These are phyloP conservation scores for Leccinellum albellum DNA, from an alignment of 768 basidiomycete species.

Conservation along the genomic window DNA sequence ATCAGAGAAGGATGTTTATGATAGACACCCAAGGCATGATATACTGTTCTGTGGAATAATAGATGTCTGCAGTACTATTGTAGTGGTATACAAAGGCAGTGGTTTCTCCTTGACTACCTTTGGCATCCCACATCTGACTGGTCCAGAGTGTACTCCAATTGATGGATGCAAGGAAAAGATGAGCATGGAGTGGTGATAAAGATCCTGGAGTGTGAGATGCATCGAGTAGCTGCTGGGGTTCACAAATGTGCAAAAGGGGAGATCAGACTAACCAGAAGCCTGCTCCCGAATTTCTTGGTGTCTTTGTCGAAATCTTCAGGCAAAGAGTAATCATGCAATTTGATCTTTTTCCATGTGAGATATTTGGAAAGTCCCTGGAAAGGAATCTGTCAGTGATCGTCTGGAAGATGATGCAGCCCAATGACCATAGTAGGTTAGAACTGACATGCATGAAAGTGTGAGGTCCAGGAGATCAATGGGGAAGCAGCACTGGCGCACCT, in stretches of 20 bases:
- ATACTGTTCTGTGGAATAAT: no score
- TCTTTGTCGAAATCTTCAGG: slow-evolving; percentile 81
- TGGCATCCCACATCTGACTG: no score
- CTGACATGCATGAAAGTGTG: slow-evolving; percentile 37
- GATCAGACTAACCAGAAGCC: slow-evolving; percentile 55
- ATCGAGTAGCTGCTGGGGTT: slow-evolving; percentile 60
- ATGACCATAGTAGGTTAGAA: slow-evolving; percentile 93
- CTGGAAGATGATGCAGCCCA: slow-evolving; percentile 94
- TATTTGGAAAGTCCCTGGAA: slow-evolving; percentile 92
- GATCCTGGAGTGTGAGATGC: slow-evolving; percentile 39
- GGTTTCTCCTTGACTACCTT: no score
- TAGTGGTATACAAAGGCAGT: no score
- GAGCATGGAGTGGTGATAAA: slow-evolving; percentile 48
- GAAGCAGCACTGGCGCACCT: slow-evolving; percentile 44
- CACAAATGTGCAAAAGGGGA: no score
- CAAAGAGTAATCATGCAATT: slow-evolving; percentile 80
- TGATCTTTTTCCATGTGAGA: slow-evolving; percentile 93
- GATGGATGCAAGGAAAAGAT: slow-evolving; percentile 58
- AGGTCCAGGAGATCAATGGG: neutral
- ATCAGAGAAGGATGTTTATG: slow-evolving; percentile 10
- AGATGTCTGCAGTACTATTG: no score
- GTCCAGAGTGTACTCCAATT: slow-evolving; percentile 68
- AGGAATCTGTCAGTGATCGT: slow-evolving; percentile 86
- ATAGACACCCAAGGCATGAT: no score
- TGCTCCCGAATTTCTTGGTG: slow-evolving; percentile 77